Percentiles rank a stretch among this genome's conserved stretches.
Conservation (phyloP, 2,329 filamentous ascomycete genomes). For the Penicillium sp. region DNA sequence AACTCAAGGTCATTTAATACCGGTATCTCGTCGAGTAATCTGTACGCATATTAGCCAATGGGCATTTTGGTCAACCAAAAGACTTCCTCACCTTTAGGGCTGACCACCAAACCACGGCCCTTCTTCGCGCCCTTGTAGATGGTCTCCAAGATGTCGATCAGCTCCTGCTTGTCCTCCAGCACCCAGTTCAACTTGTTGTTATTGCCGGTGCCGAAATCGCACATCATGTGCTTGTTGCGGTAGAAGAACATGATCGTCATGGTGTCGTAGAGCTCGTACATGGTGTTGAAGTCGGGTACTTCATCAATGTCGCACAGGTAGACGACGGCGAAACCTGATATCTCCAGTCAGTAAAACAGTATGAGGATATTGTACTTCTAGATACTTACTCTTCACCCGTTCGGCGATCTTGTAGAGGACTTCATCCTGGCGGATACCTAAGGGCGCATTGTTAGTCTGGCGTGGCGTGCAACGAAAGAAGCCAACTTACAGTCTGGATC, state of each 20-base stretch:
- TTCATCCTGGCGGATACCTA: slow-evolving; percentile 74
- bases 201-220: slow-evolving; percentile 92
- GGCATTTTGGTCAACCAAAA: not conserved
- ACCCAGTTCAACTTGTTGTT: slow-evolving; percentile 99
- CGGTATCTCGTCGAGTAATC: slow-evolving; percentile 64
- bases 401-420: slow-evolving; percentile 93
- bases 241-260: slow-evolving; percentile 69
- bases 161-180: slow-evolving; percentile 92
- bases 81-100: slow-evolving; percentile 65
- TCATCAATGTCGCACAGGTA: slow-evolving; percentile 91
- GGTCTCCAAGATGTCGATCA: slow-evolving; percentile 97
- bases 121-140: slow-evolving; percentile 99
- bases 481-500: slow-evolving; percentile 59
- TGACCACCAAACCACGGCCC: slow-evolving; percentile 90
- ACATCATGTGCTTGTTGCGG: slow-evolving; percentile 93
- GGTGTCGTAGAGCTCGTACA: slow-evolving; percentile 86
- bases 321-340: slow-evolving; percentile 50
- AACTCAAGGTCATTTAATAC: slow-evolving; percentile 44
- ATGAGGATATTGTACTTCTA: no score
- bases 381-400: slow-evolving; percentile 63
- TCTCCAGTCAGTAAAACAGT: slow-evolving; percentile 5
- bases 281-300: slow-evolving; percentile 88
- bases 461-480: not conserved
- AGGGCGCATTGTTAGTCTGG: slow-evolving; percentile 14
- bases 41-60: slow-evolving; percentile 15